A percentile compares a stretch with the other conserved stretches of the same genome.
These are phyloP conservation scores for Tolypocladium endophyticum DNA, from an alignment of 2,329 filamentous ascomycete species.

Conservation along the genomic window DNA sequence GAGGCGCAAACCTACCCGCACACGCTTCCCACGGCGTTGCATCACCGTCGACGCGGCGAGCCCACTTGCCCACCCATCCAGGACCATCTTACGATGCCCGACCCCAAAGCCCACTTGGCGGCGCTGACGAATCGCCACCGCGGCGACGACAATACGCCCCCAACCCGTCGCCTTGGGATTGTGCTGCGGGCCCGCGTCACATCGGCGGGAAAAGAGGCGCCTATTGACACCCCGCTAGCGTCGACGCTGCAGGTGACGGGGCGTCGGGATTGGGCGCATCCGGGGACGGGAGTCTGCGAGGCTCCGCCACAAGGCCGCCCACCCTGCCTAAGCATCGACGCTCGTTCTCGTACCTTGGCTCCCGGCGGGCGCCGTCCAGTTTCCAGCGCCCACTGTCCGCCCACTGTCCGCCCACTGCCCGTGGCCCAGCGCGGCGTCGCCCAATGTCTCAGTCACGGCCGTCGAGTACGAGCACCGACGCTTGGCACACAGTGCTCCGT, in stretches of 20 bases:
- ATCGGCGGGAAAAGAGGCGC: neutral
- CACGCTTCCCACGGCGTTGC: neutral
- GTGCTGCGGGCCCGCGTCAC: neutral
- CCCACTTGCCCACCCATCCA: too few relatives aligned
- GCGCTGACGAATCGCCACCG: neutral
- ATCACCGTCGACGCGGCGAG: neutral
- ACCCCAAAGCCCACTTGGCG: neutral
- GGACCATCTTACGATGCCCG: neutral
- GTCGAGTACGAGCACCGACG: too few relatives aligned
- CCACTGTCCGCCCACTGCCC: neutral
- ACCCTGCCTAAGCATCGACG: too few relatives aligned
- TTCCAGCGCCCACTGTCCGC: neutral
- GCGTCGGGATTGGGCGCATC: conserved; percentile 1
- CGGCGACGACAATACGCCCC: neutral
- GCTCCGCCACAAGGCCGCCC: too few relatives aligned
- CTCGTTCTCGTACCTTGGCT: neutral
- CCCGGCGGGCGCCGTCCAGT: neutral
- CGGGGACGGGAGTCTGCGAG: neutral
- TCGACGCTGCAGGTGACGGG: conserved; percentile 2
- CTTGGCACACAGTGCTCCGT: too few relatives aligned
- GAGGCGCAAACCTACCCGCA: neutral
- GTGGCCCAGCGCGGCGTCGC: neutral
- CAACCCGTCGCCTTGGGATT: neutral
- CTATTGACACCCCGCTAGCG: neutral
- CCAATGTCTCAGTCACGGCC: neutral